phyloP scores from a whole-genome alignment of 1,284 basidiomycete genomes.

The Cystodermella granulosa region DNA sequence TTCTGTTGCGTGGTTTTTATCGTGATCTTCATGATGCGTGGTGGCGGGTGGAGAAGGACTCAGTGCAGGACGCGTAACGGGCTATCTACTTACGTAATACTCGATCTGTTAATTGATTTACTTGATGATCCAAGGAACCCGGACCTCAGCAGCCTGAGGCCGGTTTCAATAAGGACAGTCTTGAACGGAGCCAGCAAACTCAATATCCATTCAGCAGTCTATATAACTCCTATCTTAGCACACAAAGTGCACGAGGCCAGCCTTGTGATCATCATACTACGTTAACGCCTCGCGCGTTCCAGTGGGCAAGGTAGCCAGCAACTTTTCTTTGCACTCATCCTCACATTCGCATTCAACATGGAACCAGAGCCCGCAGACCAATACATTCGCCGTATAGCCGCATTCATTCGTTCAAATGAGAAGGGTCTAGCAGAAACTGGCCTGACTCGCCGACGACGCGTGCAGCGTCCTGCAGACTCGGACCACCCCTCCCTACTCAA shows the following conservation, averaged over 20 bases:
- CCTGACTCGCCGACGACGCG: constrained; percentile 47
- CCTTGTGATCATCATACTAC: no score
- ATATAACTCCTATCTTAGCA: no score
- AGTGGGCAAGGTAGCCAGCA: no score
- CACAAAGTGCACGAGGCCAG: no score
- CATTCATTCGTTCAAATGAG: constrained; percentile 68
- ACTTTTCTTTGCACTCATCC: not conserved
- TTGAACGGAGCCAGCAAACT: no score
- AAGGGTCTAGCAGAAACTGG: constrained; percentile 61
- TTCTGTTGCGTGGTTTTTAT: constrained; percentile 93
- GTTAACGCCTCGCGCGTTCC: not conserved
- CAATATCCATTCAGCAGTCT: no score
- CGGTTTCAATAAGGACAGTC: no score
- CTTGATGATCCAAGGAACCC: no score
- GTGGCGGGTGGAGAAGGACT: constrained; percentile 17
- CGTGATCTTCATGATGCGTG: constrained; percentile 77
- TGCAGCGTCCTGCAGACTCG: constrained; percentile 40
- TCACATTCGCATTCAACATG: constrained; percentile 38
- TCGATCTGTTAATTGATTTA: no score
- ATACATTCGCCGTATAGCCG: constrained; percentile 62
- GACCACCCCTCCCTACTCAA: constrained; percentile 49
- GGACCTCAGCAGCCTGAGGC: no score
- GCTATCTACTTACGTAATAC: no score
- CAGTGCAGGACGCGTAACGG: no score
- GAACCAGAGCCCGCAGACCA: constrained; percentile 66